phyloP scores from a whole-genome alignment of 768 basidiomycete genomes.

The Amanita thiersii region DNA sequence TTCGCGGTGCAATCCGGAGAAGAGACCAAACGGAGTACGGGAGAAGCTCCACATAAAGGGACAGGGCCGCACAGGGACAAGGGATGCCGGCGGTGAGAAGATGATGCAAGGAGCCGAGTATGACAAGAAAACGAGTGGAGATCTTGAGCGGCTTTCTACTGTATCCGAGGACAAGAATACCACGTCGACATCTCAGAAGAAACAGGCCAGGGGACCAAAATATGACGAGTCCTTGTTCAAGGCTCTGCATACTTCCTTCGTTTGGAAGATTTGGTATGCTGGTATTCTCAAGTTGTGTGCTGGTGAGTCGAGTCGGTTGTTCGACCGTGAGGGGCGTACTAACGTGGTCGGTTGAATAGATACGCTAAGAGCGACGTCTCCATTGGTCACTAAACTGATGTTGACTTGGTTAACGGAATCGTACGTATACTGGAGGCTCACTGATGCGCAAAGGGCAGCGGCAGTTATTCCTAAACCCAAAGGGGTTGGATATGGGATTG shows the following conservation, averaged over 20 bases:
- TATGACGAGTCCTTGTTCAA: slow-evolving; percentile 44
- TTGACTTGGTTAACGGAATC: slow-evolving; percentile 50
- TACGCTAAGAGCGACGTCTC: slow-evolving; percentile 43
- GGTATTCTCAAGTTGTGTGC: slow-evolving; percentile 40
- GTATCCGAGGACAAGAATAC: not conserved
- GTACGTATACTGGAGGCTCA: slow-evolving; percentile 30
- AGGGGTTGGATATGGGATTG: slow-evolving; percentile 55
- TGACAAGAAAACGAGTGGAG: slow-evolving; percentile 1
- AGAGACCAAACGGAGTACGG: slow-evolving; percentile 33
- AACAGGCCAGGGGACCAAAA: slow-evolving; percentile 6
- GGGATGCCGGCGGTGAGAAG: not conserved
- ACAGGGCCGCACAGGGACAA: too few species aligned
- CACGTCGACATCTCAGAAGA: not conserved
- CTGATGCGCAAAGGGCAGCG: slow-evolving; percentile 26
- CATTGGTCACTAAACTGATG: slow-evolving; percentile 50
- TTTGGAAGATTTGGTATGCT: slow-evolving; percentile 35
- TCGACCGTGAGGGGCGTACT: not conserved
- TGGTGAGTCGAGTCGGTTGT: slow-evolving; percentile 19
- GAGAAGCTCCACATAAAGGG: too few species aligned
- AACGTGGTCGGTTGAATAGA: slow-evolving; percentile 19
- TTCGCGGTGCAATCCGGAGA: slow-evolving; percentile 38
- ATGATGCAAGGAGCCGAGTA: too few species aligned
- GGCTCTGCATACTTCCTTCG: slow-evolving; percentile 40
- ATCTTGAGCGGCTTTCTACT: not conserved
- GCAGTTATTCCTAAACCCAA: slow-evolving; percentile 27